These are phyloP conservation scores for Citrus cavaleriei DNA, from an alignment of 345 rosid genomes.

Conservation along the genomic window DNA sequence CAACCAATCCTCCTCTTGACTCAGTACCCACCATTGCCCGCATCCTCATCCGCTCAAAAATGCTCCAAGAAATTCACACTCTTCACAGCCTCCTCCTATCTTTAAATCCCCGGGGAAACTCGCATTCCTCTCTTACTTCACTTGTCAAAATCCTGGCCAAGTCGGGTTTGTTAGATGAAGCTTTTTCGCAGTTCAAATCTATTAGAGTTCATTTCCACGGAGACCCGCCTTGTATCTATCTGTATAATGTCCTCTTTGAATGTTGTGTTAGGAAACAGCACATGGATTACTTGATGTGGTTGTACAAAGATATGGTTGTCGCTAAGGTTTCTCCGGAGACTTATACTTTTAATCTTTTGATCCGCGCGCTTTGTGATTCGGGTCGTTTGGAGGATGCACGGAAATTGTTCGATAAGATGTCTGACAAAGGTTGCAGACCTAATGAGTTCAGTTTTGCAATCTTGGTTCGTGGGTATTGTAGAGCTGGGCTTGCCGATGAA, in stretches of 20 bases:
- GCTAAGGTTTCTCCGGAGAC: conserved; percentile 66
- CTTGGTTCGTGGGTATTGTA: conserved; percentile 86
- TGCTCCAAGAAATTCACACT: conserved; percentile 63
- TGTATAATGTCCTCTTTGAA: conserved; percentile 61
- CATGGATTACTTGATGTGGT: conserved; percentile 57
- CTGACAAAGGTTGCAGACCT: conserved; percentile 67
- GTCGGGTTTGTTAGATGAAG: conserved; percentile 42
- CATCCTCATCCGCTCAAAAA: conserved; percentile 58
- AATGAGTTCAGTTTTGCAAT: conserved; percentile 82
- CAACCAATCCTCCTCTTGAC: conserved; percentile 18
- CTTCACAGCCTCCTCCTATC: conserved; percentile 53
- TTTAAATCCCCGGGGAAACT: conserved; percentile 18
- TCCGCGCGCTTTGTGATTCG: conserved; percentile 55
- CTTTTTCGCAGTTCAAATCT: conserved; percentile 56
- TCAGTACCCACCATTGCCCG: conserved; percentile 57
- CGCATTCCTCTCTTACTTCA: conserved; percentile 39
- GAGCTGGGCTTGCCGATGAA: conserved; percentile 45
- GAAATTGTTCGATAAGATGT: conserved; percentile 81
- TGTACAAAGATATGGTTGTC: conserved; percentile 69
- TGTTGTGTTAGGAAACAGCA: conserved; percentile 41
- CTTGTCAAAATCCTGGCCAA: conserved; percentile 46
- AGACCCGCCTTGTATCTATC: conserved; percentile 35
- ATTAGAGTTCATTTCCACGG: conserved; percentile 51
- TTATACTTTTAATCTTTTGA: conserved; percentile 78
- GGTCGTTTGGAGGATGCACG: conserved; percentile 68